Base-by-base conservation (phyloP, 371 early-diverging fungal species). In the Parasitella parasitica region DNA sequence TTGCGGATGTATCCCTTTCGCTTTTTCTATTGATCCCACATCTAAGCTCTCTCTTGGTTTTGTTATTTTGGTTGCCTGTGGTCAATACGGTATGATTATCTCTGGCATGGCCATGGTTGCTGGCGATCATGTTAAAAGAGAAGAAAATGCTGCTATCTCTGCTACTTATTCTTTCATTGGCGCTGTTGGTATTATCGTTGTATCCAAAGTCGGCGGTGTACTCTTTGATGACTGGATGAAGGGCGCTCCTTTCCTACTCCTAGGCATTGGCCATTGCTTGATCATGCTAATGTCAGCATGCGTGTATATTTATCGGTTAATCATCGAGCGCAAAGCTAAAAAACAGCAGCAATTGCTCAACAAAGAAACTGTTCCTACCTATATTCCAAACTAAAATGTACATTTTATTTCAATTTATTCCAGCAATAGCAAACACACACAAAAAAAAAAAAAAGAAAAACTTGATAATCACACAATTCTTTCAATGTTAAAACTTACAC, bases 61-160 rank as follows among this genome's bases (percentile, higher is more conserved):
- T 57, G 82, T 88, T 18, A 71, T 74, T 16, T 59, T 93, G 37
- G 70, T 89, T 28, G 92, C 92, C 7, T 63, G 88, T 39, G 90
- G 88, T 18, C 86, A 91, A 69, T 89, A 89, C 57, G 94, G 80
- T 54, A 84, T 91, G 80, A 89, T 94, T 39, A 83, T 91, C 37
- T 81, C 86, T 2, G 83, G 86, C 8, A 81, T 94, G 76, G 76
- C 88, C 0, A 74, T 92, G 54, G 82, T 87, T 36, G 83, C 85
- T 39, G 81, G 82, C 0, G 53, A 70, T n/a, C 66, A 75, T 55
- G 70, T 90, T 6, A 78, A 86, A 3, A 61, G 64, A 15, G 73
- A 80, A 28, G 70, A 82, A 27, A 78, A 87, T 34, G 94, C 92
- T 8, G 73, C 78, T 50, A 85, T 91, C 0, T 87, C 92, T 0